Evolutionary conservation across 352 stramenopile genomes (phyloP), one percentile per base, ranked within the genome.

Genomic region (Pythium coloratum): DNA sequence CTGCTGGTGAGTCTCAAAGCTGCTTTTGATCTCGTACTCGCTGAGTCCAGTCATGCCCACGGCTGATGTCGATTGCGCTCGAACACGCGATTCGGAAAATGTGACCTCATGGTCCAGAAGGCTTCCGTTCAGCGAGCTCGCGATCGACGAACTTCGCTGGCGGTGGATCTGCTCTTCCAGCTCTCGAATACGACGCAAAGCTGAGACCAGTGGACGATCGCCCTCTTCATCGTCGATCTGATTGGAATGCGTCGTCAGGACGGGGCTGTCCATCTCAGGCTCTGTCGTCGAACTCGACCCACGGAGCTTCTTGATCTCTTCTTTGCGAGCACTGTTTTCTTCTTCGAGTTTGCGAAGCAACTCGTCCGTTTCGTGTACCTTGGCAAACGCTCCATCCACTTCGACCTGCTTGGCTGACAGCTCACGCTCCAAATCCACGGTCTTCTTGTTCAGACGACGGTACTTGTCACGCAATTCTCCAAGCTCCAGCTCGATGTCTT

Each of bases 401-500:
- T 70, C 62, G 18, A 66, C 50, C 59, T 75, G 62, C 26, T 44
- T 70, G 3, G 26, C 32, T 3, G 51, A 47, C 14, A 75, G 20
- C 18, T 70, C 49, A 13, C 50, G 49, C 40, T 76, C 51, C 24
- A 76, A 44, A 3, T 51, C 55, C 9, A 58, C 38, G 33, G 49
- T 56, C 2, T 59, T 54, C 8, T 53, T 44, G 6, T 70, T 69
- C 0, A 67, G 30, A 3, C 38, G 40, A 50, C 67, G 58, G 1
- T 75, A 49, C 14, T 80, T 64, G 6, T 30, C n/a, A 18, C 70
- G 49, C 30, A 80, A 38, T 4, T 60, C 46, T 20, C 63, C 57
- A 9, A 82, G 54, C 34, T 81, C 72, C 10, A 61, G 18, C 2
- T 80, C 64, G 7, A 67, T n/a, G 51, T 85, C 70, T 14, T 74